These are phyloP conservation scores for Ogataea wickerhamii DNA, from an alignment of 805 yeast genomes.

Conservation along the genomic window DNA sequence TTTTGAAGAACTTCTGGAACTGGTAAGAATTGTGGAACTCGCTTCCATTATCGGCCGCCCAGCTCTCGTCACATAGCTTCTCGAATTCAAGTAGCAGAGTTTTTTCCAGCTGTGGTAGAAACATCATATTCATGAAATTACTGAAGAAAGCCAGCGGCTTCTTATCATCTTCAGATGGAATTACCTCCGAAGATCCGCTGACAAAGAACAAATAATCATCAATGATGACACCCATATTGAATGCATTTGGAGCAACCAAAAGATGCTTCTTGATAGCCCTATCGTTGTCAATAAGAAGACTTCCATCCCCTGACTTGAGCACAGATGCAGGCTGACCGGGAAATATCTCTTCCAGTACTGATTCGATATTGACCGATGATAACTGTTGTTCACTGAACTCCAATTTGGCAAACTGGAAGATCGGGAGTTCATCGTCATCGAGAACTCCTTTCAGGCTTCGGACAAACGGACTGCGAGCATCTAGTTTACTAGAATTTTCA, in stretches of 20 bases:
- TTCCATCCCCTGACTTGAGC: constrained; percentile 22
- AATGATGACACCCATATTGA: constrained; percentile 74
- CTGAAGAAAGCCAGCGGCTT: constrained; percentile 47
- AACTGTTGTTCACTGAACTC: constrained; percentile 33
- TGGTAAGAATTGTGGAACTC: constrained; percentile 37
- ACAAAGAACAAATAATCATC: constrained; percentile 70
- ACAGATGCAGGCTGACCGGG: constrained; percentile 47
- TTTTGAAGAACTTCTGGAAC: constrained; percentile 44
- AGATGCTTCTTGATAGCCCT: constrained; percentile 53
- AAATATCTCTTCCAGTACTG: constrained; percentile 56
- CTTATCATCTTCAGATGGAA: constrained; percentile 30
- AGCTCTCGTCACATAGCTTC: constrained; percentile 38
- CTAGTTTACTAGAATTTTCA: constrained; percentile 16
- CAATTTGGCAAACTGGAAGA: constrained; percentile 36
- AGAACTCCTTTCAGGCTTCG: constrained; percentile 23
- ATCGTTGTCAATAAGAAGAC: constrained; percentile 59
- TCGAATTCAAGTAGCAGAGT: constrained; percentile 53
- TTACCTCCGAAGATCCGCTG: constrained; percentile 49
- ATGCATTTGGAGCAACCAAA: constrained; percentile 64
- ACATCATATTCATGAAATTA: constrained; percentile 59
- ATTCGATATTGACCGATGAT: constrained; percentile 34
- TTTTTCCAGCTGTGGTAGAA: constrained; percentile 59
- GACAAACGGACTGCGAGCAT: constrained; percentile 21
- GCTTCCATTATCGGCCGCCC: constrained; percentile 32
- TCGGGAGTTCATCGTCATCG: constrained; percentile 16